These are phyloP conservation scores for Camelina hispida DNA, from an alignment of 345 rosid genomes.

Conservation along the genomic window DNA sequence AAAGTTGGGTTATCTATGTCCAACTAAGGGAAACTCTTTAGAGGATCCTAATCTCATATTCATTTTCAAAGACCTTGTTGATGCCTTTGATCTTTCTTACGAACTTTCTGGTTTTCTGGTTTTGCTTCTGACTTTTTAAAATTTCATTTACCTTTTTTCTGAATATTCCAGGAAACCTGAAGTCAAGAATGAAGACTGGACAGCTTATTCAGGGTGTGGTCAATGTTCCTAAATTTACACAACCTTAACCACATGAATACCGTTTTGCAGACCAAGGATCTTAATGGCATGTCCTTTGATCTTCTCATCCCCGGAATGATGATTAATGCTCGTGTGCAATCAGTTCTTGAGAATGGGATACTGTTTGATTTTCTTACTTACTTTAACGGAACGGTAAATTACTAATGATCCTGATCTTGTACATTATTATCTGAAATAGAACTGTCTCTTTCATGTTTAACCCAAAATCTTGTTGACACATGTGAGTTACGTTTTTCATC, in stretches of 20 bases:
- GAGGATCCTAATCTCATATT: slow-evolving; percentile 4
- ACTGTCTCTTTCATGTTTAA: slow-evolving; percentile 11
- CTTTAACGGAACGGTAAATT: slow-evolving; percentile 94
- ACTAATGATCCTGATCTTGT: slow-evolving; percentile 25
- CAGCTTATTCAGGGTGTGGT: slow-evolving; percentile 80
- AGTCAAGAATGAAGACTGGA: slow-evolving; percentile 58
- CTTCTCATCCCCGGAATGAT: slow-evolving; percentile 95
- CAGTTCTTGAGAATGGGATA: slow-evolving; percentile 91
- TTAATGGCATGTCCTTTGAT: slow-evolving; percentile 90
- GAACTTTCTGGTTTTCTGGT: slow-evolving; percentile 21
- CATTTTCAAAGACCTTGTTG: slow-evolving; percentile 10
- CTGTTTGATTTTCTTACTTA: slow-evolving; percentile 85
- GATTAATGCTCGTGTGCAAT: slow-evolving; percentile 84
- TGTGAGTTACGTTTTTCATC: slow-evolving; percentile 27
- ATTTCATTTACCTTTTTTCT: slow-evolving; percentile 8
- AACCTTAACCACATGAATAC: slow-evolving; percentile 28
- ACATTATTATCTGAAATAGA: slow-evolving; percentile 15
- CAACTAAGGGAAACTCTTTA: slow-evolving; percentile 9
- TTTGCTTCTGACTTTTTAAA: slow-evolving; percentile 11
- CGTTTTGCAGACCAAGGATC: slow-evolving; percentile 74
- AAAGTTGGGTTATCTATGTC: slow-evolving; percentile 11
- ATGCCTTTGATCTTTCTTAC: slow-evolving; percentile 26
- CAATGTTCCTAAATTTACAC: slow-evolving; percentile 5
- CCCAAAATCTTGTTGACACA: slow-evolving; percentile 25
- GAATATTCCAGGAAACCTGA: slow-evolving; percentile 49